These are phyloP conservation scores for Claviceps quebecensis DNA, from an alignment of 2,329 filamentous ascomycete genomes.

Conservation along the genomic window DNA sequence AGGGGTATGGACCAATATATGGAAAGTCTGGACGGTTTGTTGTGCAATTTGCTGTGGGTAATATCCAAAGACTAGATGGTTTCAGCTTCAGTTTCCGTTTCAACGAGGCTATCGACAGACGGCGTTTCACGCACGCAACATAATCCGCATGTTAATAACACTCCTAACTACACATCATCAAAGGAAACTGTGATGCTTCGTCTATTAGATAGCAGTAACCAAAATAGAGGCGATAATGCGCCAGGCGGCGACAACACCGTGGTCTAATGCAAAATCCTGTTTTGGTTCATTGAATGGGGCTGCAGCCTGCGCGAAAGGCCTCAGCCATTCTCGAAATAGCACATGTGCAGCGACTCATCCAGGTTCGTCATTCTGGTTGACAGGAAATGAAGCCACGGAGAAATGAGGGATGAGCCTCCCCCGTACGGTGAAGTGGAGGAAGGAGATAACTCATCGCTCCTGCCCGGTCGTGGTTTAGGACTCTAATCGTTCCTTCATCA, in stretches of 20 bases:
- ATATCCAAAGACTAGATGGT: background rate
- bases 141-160: background rate
- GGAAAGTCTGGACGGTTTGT: background rate
- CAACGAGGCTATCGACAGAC: background rate
- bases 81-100: slow-evolving; percentile 1
- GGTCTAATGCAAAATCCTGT: background rate
- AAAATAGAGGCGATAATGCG: slow-evolving; percentile 4
- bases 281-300: background rate
- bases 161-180: slow-evolving; percentile 2
- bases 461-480: background rate
- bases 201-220: slow-evolving; percentile 4
- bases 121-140: background rate
- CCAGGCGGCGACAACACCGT: background rate
- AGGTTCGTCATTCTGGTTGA: background rate
- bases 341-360: background rate
- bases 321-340: background rate
- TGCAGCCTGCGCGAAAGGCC: background rate
- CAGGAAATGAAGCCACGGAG: background rate
- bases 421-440: background rate
- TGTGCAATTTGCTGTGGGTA: slow-evolving; percentile 3
- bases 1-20: background rate
- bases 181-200: background rate
- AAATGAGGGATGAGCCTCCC: background rate
- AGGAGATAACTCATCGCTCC: background rate
- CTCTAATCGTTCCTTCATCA: background rate